phyloP scores from a whole-genome alignment of 1,139 yeast species.

The Zhuliangozyma parablackwelliae region DNA sequence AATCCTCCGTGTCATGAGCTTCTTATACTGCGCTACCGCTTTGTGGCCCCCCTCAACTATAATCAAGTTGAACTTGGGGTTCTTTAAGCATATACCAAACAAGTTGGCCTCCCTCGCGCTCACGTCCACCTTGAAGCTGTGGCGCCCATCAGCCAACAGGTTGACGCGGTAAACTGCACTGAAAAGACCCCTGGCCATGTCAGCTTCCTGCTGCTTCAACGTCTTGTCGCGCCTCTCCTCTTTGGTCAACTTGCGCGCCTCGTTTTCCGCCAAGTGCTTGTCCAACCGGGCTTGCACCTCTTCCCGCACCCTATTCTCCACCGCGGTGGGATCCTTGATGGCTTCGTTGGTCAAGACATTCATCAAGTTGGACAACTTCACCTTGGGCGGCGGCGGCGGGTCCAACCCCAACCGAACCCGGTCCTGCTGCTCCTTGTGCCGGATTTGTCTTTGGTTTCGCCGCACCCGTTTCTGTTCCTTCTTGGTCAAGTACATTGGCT shows the following conservation, averaged over 20 bases:
- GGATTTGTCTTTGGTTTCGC: slow-evolving; percentile 61
- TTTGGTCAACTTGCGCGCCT: slow-evolving; percentile 54
- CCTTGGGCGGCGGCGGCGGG: slow-evolving; percentile 88
- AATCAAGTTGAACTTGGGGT: slow-evolving; percentile 51
- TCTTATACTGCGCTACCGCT: slow-evolving; percentile 56
- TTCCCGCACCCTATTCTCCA: slow-evolving; percentile 65
- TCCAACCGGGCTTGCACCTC: slow-evolving; percentile 63
- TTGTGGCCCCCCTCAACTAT: slow-evolving; percentile 72
- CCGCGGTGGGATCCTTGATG: slow-evolving; percentile 84
- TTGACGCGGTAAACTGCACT: slow-evolving; percentile 60
- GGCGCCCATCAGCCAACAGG: slow-evolving; percentile 57
- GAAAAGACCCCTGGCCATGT: slow-evolving; percentile 43
- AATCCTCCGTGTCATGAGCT: slow-evolving; percentile 58
- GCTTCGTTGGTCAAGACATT: slow-evolving; percentile 82
- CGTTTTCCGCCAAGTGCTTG: slow-evolving; percentile 61
- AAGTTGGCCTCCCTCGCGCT: slow-evolving; percentile 73
- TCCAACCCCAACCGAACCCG: slow-evolving; percentile 75
- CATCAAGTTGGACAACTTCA: slow-evolving; percentile 78
- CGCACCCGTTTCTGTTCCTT: slow-evolving; percentile 73
- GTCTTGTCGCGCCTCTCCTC: slow-evolving; percentile 54
- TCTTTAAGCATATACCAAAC: slow-evolving; percentile 50
- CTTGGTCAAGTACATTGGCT: slow-evolving; percentile 64
- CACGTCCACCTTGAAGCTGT: slow-evolving; percentile 66
- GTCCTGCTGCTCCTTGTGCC: slow-evolving; percentile 70
- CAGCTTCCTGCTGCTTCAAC: slow-evolving; percentile 42